These are phyloP conservation scores for Hymenoscyphus infarciens DNA, from an alignment of 2,329 filamentous ascomycete genomes.

Conservation along the genomic window DNA sequence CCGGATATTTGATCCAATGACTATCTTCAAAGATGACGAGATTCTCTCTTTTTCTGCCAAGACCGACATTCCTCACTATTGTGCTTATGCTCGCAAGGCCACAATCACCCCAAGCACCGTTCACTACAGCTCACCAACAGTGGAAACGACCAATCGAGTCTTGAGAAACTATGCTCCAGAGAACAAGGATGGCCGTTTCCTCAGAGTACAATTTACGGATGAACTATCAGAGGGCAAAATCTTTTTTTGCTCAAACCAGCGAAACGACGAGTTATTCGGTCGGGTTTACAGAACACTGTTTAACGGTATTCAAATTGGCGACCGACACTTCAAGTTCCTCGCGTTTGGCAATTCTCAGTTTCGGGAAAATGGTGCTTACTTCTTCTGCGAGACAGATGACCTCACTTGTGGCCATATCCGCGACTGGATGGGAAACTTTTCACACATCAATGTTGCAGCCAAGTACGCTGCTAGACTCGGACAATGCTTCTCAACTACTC, in stretches of 20 bases:
- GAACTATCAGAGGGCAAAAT: conserved; percentile 47
- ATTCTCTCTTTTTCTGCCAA: conserved; percentile 46
- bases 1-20: conserved; percentile 65
- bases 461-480: conserved; percentile 87
- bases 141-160: conserved; percentile 87
- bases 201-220: conserved; percentile 86
- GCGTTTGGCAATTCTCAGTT: conserved; percentile 96
- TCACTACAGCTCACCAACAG: conserved; percentile 69
- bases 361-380: conserved; percentile 85
- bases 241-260: conserved; percentile 39
- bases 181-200: conserved; percentile 69
- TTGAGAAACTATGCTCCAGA: conserved; percentile 63
- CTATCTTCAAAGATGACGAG: conserved; percentile 59
- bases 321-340: conserved; percentile 80
- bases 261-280: conserved; percentile 67
- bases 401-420: conserved; percentile 74
- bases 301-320: conserved; percentile 79
- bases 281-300: conserved; percentile 67
- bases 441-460: conserved; percentile 76
- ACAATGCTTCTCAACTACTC: conserved; percentile 93
- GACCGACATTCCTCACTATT: conserved; percentile 64
- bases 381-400: conserved; percentile 71
- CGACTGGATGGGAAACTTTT: conserved; percentile 81
- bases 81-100: conserved; percentile 70
- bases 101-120: conserved; percentile 82